Evolutionary conservation across 169 alveolate species (phyloP), one percentile per base, ranked within the genome.

Genomic region (Amoebophrya sp.): DNA sequence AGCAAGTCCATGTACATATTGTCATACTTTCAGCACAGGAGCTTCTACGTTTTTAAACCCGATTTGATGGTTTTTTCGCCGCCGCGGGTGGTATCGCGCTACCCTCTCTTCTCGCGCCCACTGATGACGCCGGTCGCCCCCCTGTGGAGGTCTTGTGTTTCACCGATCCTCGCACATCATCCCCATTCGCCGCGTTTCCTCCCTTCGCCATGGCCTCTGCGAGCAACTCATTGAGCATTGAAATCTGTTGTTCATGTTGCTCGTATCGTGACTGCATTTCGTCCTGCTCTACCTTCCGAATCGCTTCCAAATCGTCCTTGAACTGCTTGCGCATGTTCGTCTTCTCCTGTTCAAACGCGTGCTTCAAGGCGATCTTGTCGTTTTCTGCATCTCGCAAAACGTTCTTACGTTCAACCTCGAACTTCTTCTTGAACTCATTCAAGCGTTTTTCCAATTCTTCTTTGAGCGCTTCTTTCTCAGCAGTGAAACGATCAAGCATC

Each of bases 261-360:
- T 65, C 38, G 33, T 65, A 65, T 65, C n/a, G 18, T 6, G 33
- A 12, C n/a, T 65, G 39, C 83, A 65, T 65, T 6, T 65, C 83
- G 18, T 65, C 33, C n/a, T 65, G 83, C 33, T 65, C 83, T 36
- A 65, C n/a, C 33, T 65, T 1, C 83, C 83, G 83, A 36, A 65
- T 65, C 38, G 18, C n/a, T 18, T 65, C 83, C 83, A 65, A 36
- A 36, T 65, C 83, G 39, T 12, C 36, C 33, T 65, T 65, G 26
- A 65, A 65, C 83, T 65, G 83, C n/a, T 18, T 65, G 39, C 83
- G 83, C 83, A 65, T 65, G 83, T 36, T 65, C 38, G 18, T 65
- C 26, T 65, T 65, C 83, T 65, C 83, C 26, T 65, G 39, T 18
- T 65, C 83, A 26, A 65, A 65, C 12, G 83, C 83, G 18, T 65